A percentile compares a stretch with the other conserved stretches of the same genome.
phyloP scores from a whole-genome alignment of 2,329 filamentous ascomycete species.

The Apiospora saccharicola region DNA sequence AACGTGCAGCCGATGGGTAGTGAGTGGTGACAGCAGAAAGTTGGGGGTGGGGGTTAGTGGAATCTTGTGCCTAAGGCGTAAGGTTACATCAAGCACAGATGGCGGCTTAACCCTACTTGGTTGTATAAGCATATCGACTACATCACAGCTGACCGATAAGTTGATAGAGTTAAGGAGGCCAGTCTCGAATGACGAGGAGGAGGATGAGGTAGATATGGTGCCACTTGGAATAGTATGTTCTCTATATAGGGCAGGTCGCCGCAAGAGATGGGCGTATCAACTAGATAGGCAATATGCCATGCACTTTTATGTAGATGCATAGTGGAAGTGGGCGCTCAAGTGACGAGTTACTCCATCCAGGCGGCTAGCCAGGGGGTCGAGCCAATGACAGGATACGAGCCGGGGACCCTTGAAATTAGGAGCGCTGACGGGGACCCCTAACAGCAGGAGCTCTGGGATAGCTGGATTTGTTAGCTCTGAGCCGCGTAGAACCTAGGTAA shows the following conservation, averaged over 20 bases:
- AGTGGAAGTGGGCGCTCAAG: not conserved
- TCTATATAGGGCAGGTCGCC: not conserved
- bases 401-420: not conserved
- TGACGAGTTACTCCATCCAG: constrained; percentile 1
- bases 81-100: not conserved
- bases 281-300: too few species aligned
- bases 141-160: not conserved
- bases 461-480: not conserved
- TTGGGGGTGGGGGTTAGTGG: not conserved
- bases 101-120: not conserved
- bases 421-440: not conserved
- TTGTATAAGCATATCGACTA: not conserved
- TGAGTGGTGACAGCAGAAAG: not conserved
- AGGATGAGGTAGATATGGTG: not conserved
- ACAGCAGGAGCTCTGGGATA: constrained; percentile 6
- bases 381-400: not conserved
- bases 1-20: not conserved
- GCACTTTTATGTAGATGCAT: not conserved
- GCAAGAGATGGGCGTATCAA: too few species aligned
- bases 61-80: not conserved
- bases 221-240: not conserved
- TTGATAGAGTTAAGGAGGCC: not conserved
- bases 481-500: not conserved
- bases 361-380: constrained; percentile 7
- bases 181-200: not conserved